phyloP scores from a whole-genome alignment of 768 basidiomycete genomes.

The Naganishia kalamii region DNA sequence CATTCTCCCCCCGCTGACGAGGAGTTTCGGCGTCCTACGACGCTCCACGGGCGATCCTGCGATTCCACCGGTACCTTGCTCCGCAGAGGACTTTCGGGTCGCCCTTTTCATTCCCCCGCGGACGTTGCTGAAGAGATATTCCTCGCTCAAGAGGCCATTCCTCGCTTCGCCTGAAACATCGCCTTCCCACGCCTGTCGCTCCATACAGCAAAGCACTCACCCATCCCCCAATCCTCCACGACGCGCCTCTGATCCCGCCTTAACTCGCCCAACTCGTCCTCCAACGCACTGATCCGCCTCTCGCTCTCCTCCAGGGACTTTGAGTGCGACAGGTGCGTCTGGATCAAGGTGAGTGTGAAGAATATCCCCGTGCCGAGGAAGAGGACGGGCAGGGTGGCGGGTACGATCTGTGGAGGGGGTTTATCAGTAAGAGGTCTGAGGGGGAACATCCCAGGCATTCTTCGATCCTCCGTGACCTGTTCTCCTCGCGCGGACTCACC shows the following conservation, averaged over 20 bases:
- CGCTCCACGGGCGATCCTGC: too few relatives aligned
- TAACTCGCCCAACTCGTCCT: conserved; percentile 32
- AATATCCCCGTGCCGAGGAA: conserved; percentile 15
- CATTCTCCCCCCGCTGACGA: too few relatives aligned
- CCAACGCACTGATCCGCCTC: conserved; percentile 37
- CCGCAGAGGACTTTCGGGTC: too few relatives aligned
- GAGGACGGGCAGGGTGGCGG: conserved; percentile 21
- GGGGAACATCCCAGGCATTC: not conserved
- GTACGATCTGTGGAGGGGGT: conserved; percentile 30
- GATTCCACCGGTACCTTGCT: too few relatives aligned
- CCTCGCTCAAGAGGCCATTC: too few relatives aligned
- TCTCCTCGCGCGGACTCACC: not conserved
- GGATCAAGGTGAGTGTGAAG: conserved; percentile 37
- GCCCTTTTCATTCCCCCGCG: too few relatives aligned
- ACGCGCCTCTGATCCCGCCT: conserved; percentile 13
- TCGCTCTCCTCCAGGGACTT: conserved; percentile 32
- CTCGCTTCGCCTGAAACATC: too few relatives aligned
- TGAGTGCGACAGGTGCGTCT: conserved; percentile 44
- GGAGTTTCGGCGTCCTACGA: too few relatives aligned
- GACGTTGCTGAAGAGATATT: too few relatives aligned
- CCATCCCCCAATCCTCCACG: conserved; percentile 18
- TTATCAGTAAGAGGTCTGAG: not conserved
- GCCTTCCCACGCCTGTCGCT: too few relatives aligned
- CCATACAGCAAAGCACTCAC: too few relatives aligned
- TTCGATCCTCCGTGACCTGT: not conserved